Evolutionary conservation across 805 yeast genomes (phyloP).

Genomic region (Huiozyma naganishii): DNA sequence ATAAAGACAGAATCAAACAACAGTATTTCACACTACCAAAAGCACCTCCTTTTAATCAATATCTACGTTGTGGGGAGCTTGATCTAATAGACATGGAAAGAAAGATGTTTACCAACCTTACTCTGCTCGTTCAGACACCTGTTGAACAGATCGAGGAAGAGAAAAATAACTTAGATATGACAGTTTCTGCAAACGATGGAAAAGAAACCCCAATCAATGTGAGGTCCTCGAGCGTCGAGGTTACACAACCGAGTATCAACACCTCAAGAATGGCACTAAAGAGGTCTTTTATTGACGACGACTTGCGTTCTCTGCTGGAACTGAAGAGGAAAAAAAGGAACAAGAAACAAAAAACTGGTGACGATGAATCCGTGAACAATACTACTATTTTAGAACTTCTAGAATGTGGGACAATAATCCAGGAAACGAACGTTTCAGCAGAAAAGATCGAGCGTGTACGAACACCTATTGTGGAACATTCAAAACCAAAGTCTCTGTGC

Average conservation of each 20-base stretch:
- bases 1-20: neutral
- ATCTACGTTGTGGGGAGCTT: slow-evolving; percentile 2
- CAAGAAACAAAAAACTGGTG: neutral
- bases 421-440: neutral
- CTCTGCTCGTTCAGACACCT: neutral
- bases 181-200: neutral
- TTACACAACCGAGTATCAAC: slow-evolving; percentile 2
- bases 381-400: slow-evolving; percentile 1
- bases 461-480: too few relatives aligned
- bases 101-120: slow-evolving; percentile 5
- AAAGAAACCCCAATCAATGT: too few relatives aligned
- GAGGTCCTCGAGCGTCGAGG: too few relatives aligned
- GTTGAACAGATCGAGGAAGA: neutral
- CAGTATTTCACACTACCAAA: neutral
- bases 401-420: neutral
- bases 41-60: neutral
- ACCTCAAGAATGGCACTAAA: slow-evolving; percentile 14
- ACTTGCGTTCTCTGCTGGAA: slow-evolving; percentile 8
- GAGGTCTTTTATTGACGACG: slow-evolving; percentile 17
- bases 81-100: slow-evolving; percentile 10
- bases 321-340: slow-evolving; percentile 3
- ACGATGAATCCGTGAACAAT: neutral
- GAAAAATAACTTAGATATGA: too few relatives aligned
- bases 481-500: too few relatives aligned
- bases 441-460: neutral